phyloP scores from a whole-genome alignment of 139 green algal genomes.

The Tetraselmis chui region DNA sequence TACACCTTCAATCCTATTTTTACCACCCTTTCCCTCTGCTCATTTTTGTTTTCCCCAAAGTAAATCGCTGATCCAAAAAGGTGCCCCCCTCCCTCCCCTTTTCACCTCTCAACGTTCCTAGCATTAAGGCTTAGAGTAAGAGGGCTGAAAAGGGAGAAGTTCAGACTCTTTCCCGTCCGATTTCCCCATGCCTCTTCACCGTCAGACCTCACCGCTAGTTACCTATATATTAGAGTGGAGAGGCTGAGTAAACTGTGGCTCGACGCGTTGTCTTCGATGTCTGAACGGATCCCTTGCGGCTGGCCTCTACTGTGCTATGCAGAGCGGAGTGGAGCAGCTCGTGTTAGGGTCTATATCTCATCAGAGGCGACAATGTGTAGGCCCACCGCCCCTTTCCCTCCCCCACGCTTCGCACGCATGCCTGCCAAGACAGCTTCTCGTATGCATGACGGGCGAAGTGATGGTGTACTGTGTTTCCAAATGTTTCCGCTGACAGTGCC shows the following conservation, averaged over 20 bases:
- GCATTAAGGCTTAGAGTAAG: too few species aligned
- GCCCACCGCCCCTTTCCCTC: conserved; percentile 8
- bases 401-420: not conserved
- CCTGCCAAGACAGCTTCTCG: not conserved
- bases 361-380: conserved; percentile 95
- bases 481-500: conserved; percentile 51
- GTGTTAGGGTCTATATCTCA: conserved; percentile 81
- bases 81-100: too few species aligned
- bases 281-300: not conserved
- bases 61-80: too few species aligned
- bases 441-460: not conserved
- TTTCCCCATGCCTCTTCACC: not conserved
- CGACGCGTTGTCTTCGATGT: not conserved
- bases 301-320: conserved; percentile 9
- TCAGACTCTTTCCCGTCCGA: too few species aligned
- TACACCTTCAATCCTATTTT: not conserved
- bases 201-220: not conserved
- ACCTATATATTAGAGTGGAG: not conserved
- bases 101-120: too few species aligned
- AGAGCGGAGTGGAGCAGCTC: conserved; percentile 80
- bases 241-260: not conserved
- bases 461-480: not conserved
- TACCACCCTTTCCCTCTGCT: not conserved
- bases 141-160: too few species aligned
- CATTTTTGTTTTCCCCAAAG: too few species aligned